Evolutionary conservation across 768 basidiomycete species (phyloP), one percentile per base, ranked within the genome.

Genomic region (Polyporus arcularius): DNA sequence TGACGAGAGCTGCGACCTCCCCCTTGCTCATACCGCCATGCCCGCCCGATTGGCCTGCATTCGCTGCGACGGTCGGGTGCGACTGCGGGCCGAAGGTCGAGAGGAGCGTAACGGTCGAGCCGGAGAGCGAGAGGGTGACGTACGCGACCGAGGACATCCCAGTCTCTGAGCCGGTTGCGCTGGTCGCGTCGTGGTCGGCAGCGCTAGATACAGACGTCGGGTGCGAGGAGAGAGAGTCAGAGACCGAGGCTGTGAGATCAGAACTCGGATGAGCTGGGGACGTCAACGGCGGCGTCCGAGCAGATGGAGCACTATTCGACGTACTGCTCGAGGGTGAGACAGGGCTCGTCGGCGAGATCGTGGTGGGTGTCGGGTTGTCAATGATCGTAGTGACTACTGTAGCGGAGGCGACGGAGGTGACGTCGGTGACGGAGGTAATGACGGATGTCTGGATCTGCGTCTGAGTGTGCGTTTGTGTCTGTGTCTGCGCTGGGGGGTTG

Each of bases 1-100:
- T 32, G 15, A 41, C 52, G 6, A 62, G 48, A 18, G 56, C 56
- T 4, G 56, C 56, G 28, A 57, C 42, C 16, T 57, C 56, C n/a
- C 61, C 61, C 11, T 45, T 15, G 39, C n/a, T 62, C 51, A 62
- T 38, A 3, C 35, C 35, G 14, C 48, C 16, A 15, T 39, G 14
- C 32, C 10, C 26, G 4, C 38, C 18, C 32, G 15, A 6, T 1
- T 14, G 12, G 3, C 31, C 18, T 11, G 49, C n/a, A 26, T 10
- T 30, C 18, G 56, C 26, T 12, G 39, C 32, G n/a, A 41, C 39
- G 2, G 58, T 53, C 14, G 48, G 28, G 8, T 30, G 42, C 10
- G 49, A 9, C 8, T 39, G 26, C 16, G 40, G 14, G 10, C 42
- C 42, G 47, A 26, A 18, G 6, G 47, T 48, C 35, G 35, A 35